Percentiles rank a stretch among this genome's conserved stretches.
Conservation (phyloP, 1,284 basidiomycete genomes). For the Cutaneotrichosporon cavernicola region DNA sequence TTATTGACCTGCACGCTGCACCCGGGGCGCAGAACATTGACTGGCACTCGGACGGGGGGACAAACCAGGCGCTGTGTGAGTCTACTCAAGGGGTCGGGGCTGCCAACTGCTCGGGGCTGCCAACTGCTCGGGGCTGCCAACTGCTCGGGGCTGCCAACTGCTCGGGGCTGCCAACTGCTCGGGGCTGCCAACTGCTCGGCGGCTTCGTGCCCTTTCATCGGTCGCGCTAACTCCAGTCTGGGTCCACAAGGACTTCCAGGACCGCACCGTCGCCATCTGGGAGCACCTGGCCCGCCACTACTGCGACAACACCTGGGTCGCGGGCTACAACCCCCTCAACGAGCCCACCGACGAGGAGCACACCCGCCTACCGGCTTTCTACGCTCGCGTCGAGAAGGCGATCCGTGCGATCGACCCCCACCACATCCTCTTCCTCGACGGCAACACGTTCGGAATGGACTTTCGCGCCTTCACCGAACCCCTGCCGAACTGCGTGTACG, state of each 20-base stretch:
- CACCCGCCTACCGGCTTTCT: constrained; percentile 60
- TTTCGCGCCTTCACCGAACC: constrained; percentile 62
- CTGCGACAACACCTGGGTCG: constrained; percentile 63
- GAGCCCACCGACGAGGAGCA: constrained; percentile 65
- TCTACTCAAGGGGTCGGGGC: too few species aligned
- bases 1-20: constrained; percentile 51
- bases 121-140: too few species aligned
- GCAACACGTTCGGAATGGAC: constrained; percentile 73
- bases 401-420: constrained; percentile 65
- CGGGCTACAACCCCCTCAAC: constrained; percentile 69
- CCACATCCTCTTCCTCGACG: constrained; percentile 57
- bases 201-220: background rate
- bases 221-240: constrained; percentile 57
- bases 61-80: constrained; percentile 45
- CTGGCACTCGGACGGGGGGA: constrained; percentile 49
- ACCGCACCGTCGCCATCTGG: constrained; percentile 69
- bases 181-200: too few species aligned
- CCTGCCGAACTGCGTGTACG: constrained; percentile 53
- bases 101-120: too few species aligned
- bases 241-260: constrained; percentile 73
- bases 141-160: too few species aligned
- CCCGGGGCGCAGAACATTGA: constrained; percentile 52
- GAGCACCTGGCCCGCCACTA: constrained; percentile 64
- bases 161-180: too few species aligned
- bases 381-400: constrained; percentile 64